A percentile compares a stretch with the other conserved stretches of the same genome.
Conservation (phyloP, 139 green algal genomes). For the Mesotaenium endlicherianum region DNA sequence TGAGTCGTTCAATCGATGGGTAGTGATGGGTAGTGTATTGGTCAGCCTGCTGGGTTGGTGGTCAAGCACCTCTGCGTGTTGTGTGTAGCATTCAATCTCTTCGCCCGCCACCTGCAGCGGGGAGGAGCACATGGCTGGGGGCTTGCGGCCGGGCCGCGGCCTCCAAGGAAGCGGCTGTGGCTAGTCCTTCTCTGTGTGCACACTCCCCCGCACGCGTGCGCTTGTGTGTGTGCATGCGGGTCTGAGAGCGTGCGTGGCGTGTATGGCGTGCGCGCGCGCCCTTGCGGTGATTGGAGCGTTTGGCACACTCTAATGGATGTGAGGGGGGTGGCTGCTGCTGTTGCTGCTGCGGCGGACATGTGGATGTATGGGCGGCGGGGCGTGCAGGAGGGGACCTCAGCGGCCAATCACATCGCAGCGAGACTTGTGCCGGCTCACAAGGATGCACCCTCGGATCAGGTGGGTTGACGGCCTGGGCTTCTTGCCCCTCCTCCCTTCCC, state of each 20-base stretch:
- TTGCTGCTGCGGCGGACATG: not conserved
- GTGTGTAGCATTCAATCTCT: no score
- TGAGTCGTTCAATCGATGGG: no score
- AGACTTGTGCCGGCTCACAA: slow-evolving; percentile 51
- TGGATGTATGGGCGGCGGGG: no score
- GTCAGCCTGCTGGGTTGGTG: no score
- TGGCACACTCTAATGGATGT: not conserved
- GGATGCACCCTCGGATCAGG: slow-evolving; percentile 52
- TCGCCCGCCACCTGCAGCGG: no score
- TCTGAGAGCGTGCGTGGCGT: not conserved
- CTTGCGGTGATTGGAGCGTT: not conserved
- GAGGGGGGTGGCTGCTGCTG: no score
- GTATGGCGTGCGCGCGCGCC: not conserved
- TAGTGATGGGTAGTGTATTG: no score
- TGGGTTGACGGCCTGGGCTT: not conserved
- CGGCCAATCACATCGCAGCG: slow-evolving; percentile 51
- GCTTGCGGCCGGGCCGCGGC: no score
- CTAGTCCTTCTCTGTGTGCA: not conserved
- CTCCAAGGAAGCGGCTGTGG: no score
- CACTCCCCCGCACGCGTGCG: not conserved
- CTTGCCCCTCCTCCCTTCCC: not conserved
- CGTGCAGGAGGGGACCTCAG: slow-evolving; percentile 49
- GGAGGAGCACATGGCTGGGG: no score
- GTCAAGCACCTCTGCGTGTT: no score
- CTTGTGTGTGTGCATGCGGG: not conserved